Conservation (phyloP, 139 green algal genomes). For the Micractinium sp. region DNA sequence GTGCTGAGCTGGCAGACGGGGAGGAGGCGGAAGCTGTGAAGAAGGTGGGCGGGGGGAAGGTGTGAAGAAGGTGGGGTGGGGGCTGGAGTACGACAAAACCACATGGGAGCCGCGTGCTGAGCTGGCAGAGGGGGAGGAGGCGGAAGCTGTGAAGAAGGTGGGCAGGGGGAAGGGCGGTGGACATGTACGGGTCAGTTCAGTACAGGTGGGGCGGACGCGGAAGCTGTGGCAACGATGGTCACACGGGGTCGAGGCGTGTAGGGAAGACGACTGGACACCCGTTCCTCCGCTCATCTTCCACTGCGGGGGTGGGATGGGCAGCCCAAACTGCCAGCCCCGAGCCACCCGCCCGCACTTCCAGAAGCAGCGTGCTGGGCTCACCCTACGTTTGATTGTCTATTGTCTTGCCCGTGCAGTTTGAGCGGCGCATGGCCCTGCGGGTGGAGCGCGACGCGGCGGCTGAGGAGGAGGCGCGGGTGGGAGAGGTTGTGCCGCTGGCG, state of each 20-base stretch:
- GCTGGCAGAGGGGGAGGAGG: constrained; percentile 1
- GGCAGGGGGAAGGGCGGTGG: not conserved
- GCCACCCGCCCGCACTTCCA: not conserved
- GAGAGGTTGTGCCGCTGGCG: not conserved
- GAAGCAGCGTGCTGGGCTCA: not conserved
- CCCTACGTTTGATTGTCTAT: not conserved
- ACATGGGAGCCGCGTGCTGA: constrained; percentile 24
- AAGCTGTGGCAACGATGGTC: not conserved
- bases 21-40: not conserved
- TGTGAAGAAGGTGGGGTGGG: not conserved
- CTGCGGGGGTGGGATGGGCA: no score
- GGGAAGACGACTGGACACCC: not conserved
- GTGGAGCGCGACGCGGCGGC: not conserved
- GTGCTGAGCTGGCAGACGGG: not conserved
- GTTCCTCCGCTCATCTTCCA: not conserved
- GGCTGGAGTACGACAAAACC: constrained; percentile 19
- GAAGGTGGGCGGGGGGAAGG: not conserved
- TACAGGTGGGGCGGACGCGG: no score
- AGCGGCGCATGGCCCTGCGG: constrained; percentile 29
- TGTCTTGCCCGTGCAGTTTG: not conserved
- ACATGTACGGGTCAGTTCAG: no score
- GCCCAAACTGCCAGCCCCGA: not conserved
- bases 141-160: not conserved
- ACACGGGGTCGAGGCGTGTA: no score
- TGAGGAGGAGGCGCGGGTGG: not conserved